Evolutionary conservation across 306 rosid genomes (phyloP), one percentile per base, ranked within the genome.

Genomic region (Fagus sylvatica): DNA sequence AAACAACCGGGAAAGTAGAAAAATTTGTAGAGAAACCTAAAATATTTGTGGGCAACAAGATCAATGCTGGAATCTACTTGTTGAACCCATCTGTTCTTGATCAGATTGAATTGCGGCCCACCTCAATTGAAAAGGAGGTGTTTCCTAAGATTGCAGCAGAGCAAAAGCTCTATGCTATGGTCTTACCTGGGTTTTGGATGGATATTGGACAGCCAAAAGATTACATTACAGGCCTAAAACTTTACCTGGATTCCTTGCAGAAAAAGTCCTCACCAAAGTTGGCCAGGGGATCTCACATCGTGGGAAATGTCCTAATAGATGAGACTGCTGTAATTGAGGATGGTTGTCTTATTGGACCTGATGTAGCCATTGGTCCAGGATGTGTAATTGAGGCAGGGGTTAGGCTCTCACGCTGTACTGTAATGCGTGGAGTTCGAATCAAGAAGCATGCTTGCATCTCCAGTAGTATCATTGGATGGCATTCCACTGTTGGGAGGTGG

Each of bases 161-260:
- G 85, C 69, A 88, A 53, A 87, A 91, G 87, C 93, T 96, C 37
- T 91, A 41, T 79, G 99, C 98, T 70, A 96, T 96, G 99, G 97
- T 96, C 74, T 89, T 96, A 34, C 98, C 99, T 4, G 99, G 99
- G 81, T 96, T 96, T 75, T 96, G 99, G 99, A 96, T 96, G 99
- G 99, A 96, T 90, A 90, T 96, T 72, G 99, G 99, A 76, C 99
- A 96, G 28, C 99, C 99, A 4, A 93, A 87, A 90, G 99, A 96
- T 84, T 96, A 96, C 40, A 91, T 96, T 73, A 74, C 93, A 41
- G 99, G 99, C 79, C 89, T 96, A 60, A 88, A 89, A 81, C 96
- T 94, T 46, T 94, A 90, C 81, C 80, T 95, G 30, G 93, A 88
- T 75, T 95, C 98, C 7, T 74, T 93, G 84, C 89, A 86, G 89